A percentile compares a stretch with the other conserved stretches of the same genome.
phyloP scores from a whole-genome alignment of 1,284 basidiomycete genomes.

The Abortiporus biennis region DNA sequence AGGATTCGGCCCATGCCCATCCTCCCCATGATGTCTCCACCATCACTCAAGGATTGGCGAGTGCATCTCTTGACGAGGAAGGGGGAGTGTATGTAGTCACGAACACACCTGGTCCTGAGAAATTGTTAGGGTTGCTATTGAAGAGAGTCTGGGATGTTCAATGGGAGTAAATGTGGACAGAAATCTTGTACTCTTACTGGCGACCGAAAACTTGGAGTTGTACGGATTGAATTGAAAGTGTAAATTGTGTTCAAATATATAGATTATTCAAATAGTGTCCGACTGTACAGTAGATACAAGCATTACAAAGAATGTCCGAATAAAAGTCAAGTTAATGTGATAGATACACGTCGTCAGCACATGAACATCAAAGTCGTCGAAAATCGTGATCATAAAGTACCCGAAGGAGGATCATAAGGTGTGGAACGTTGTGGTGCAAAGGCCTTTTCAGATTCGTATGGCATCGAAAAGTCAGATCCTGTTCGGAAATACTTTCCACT shows the following conservation, averaged over 20 bases:
- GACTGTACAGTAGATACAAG: too few relatives aligned
- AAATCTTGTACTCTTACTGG: too few relatives aligned
- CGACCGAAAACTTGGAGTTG: too few relatives aligned
- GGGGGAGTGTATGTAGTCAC: conserved; percentile 47
- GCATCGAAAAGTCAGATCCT: conserved; percentile 9
- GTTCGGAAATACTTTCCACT: conserved; percentile 10
- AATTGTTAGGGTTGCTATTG: conserved; percentile 41
- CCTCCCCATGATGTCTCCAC: conserved; percentile 9
- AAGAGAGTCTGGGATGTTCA: conserved; percentile 52
- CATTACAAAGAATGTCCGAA: not conserved
- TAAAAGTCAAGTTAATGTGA: not conserved
- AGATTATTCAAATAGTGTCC: too few relatives aligned
- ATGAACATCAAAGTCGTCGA: not conserved
- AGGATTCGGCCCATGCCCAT: conserved; percentile 22
- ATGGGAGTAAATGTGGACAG: conserved; percentile 4
- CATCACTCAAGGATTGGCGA: not conserved
- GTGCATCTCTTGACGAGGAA: conserved; percentile 5
- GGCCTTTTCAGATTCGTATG: not conserved
- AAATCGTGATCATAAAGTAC: not conserved
- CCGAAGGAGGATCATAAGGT: conserved; percentile 3
- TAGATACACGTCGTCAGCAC: not conserved
- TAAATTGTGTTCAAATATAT: too few relatives aligned
- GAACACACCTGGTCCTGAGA: conserved; percentile 50
- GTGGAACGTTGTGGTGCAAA: not conserved
- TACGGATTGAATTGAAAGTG: too few relatives aligned